Conservation (phyloP, 2,329 filamentous ascomycete genomes). For the Fusarium tuaranense region DNA sequence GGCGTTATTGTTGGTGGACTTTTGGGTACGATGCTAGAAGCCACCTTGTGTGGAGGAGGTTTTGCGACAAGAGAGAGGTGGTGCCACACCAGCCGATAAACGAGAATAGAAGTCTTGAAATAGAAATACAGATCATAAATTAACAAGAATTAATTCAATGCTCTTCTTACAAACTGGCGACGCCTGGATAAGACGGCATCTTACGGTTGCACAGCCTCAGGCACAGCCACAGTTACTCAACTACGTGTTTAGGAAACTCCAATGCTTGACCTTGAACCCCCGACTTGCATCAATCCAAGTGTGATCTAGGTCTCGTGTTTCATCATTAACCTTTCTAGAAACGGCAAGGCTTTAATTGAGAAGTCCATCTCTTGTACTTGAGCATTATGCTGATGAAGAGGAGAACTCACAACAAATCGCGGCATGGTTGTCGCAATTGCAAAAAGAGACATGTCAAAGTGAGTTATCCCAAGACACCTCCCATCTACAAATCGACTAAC, state of each 20-base stretch:
- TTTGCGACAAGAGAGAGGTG: slow-evolving; percentile 36
- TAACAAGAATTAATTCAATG: neutral
- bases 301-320: neutral
- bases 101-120: neutral
- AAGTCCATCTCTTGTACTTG: neutral
- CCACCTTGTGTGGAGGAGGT: slow-evolving; percentile 33
- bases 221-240: slow-evolving; percentile 34
- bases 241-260: neutral
- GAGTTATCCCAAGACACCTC: neutral
- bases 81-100: slow-evolving; percentile 42
- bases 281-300: neutral
- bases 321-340: neutral
- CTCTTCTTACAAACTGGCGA: neutral
- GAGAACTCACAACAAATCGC: slow-evolving; percentile 41
- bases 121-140: neutral
- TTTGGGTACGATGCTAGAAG: slow-evolving; percentile 41
- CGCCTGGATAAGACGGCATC: neutral
- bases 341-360: neutral
- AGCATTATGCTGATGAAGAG: slow-evolving; percentile 32
- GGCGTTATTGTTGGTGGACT: slow-evolving; percentile 45
- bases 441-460: slow-evolving; percentile 44
- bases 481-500: neutral
- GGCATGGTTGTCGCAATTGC: slow-evolving; percentile 42
- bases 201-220: slow-evolving; percentile 6
- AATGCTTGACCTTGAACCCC: neutral